Evolutionary conservation across 1,284 basidiomycete species (phyloP), one percentile per base, ranked within the genome.

Genomic region (Ceratobasidium sp.): DNA sequence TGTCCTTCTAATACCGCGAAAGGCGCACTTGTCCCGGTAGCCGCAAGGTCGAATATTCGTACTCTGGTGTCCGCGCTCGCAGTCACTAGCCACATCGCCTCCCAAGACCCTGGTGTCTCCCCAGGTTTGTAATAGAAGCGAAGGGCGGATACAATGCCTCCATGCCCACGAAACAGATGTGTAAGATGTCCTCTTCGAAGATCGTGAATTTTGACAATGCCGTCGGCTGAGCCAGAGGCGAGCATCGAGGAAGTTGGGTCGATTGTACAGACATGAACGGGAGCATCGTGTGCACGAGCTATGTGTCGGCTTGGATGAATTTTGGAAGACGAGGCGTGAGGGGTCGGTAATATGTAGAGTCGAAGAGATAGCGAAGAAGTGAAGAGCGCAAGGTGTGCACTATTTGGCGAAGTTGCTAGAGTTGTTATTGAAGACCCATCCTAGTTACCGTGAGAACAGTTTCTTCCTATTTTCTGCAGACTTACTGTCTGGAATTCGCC

Each of bases 151-250:
- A 99, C 93, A 68, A 98, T 94, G 20, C 98, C 97, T 7, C 97
- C 98, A 82, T 99, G 98, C 11, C 97, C 97, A 81, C 94, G 94
- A 87, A 98, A 97, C 15, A 96, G 89, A 83, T 99, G 98, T 0
- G 98, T 99, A 53, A 94, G 90, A 83, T 92, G 97, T 10, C 96
- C 97, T 23, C 91, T 91, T 2, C 88, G 85, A 60, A 97, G 89
- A 83, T 99, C 94, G 96, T 96, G 99, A 10, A 99, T 94, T 86
- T 99, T 99, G 75, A 98, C 97, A 26, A 94, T 89, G 17, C 98
- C 97, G 81, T 99, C 98, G 4, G 96, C 94, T 10, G 96, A 94
- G 0, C 97, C 98, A 7, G 97, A 98, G 1, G 98, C 97, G 77
- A 99, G 88, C 76, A 98, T 92, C 0, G 93, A 92, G 0, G 91